phyloP scores from a whole-genome alignment of 2,329 filamentous ascomycete genomes.

The Pleomassaria siparia region DNA sequence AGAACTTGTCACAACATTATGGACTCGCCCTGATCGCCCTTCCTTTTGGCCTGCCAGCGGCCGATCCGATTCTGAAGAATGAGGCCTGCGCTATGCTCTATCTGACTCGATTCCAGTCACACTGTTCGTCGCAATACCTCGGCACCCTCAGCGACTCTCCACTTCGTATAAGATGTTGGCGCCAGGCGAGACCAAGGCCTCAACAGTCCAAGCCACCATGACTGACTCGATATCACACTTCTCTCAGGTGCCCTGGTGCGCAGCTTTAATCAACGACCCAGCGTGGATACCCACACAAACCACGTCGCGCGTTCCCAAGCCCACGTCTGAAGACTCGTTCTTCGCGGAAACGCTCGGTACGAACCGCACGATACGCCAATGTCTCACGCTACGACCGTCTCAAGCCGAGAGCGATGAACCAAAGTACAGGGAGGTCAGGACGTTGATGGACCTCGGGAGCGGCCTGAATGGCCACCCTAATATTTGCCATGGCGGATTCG shows the following conservation, averaged over 20 bases:
- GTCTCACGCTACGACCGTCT: constrained; percentile 23
- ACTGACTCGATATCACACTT: constrained; percentile 24
- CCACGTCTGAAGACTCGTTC: constrained; percentile 53
- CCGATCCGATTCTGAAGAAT: no score
- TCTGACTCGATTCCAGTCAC: background rate
- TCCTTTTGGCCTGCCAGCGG: no score
- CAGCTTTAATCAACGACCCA: constrained; percentile 46
- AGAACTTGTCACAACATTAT: no score
- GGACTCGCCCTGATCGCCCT: no score
- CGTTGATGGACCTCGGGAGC: constrained; percentile 50
- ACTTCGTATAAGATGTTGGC: constrained; percentile 1
- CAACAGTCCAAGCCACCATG: constrained; percentile 15
- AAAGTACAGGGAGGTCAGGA: constrained; percentile 39
- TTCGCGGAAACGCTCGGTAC: constrained; percentile 57
- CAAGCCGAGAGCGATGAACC: constrained; percentile 15
- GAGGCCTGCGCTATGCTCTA: background rate
- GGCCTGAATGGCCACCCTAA: constrained; percentile 57
- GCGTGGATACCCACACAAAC: constrained; percentile 45
- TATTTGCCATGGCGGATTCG: constrained; percentile 60
- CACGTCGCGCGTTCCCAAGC: constrained; percentile 31
- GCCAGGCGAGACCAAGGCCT: background rate
- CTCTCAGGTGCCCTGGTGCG: constrained; percentile 53
- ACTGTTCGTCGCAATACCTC: background rate
- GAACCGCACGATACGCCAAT: constrained; percentile 49
- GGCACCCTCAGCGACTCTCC: background rate